Conservation (phyloP, 345 rosid species). For the Salix exigua region DNA sequence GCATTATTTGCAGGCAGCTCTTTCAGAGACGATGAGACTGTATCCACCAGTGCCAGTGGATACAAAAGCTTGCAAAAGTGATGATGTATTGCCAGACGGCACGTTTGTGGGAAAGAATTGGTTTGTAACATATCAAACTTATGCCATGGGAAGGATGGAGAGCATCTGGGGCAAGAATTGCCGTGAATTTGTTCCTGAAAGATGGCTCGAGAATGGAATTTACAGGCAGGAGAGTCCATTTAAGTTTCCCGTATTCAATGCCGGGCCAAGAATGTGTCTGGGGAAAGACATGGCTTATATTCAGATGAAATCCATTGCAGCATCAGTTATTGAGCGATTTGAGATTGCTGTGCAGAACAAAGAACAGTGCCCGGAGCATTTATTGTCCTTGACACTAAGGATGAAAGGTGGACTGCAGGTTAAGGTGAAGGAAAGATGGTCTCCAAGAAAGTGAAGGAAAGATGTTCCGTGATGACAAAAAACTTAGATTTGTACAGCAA, state of each 20-base stretch:
- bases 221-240: constrained; percentile 11
- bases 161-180: constrained; percentile 20
- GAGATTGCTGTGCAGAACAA: background rate
- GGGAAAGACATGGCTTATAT: constrained; percentile 21
- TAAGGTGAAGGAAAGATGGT: constrained; percentile 5
- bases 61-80: background rate
- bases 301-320: constrained; percentile 24
- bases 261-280: constrained; percentile 22
- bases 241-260: constrained; percentile 17
- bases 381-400: constrained; percentile 16
- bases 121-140: constrained; percentile 8
- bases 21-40: constrained; percentile 21
- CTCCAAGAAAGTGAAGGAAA: background rate
- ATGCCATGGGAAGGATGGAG: constrained; percentile 23
- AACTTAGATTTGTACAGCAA: too few relatives aligned
- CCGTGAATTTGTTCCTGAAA: constrained; percentile 13
- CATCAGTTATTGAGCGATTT: constrained; percentile 17
- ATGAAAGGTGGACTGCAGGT: constrained; percentile 26
- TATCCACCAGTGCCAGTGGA: constrained; percentile 23
- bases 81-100: constrained; percentile 19
- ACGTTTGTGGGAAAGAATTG: constrained; percentile 1
- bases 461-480: background rate
- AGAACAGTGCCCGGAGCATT: constrained; percentile 8
- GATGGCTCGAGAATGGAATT: constrained; percentile 20
- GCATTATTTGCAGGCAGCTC: constrained; percentile 11